Base-by-base conservation (phyloP, 768 basidiomycete genomes). In the Amanita phalloides region DNA sequence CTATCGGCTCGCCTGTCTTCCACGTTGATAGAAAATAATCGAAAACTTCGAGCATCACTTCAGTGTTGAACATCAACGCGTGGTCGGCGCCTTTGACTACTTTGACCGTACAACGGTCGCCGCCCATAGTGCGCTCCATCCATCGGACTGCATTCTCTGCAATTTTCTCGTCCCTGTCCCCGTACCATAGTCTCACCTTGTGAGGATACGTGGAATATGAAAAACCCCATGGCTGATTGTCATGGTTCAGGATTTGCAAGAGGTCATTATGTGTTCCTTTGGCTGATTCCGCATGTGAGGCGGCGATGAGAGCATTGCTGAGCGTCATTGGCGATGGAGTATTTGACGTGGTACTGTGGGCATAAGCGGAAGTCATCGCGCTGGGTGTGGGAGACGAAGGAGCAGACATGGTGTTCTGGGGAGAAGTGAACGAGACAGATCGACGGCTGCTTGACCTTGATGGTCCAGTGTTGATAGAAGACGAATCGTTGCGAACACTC, bases 271-370 rank as follows among this genome's bases (percentile, higher is more conserved):
- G 90, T 0, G 88, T 89, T 45, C 96, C 94, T 56, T 84, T 85
- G 23, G 91, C 79, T 4, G 91, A 92, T 64, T 98, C 95, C 2
- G 94, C 86, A 64, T 99, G 94, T 1, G 92, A 94, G 0, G 95
- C 95, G 21, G 90, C 90, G 39, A 94, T 82, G 30, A 99, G 75
- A 2, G 92, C 92, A 53, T 87, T 91, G 33, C 85, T 90, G n/a
- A 97, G 74, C 2, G 83, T 76, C 11, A 78, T 82, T 57, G 89
- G 86, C 60, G 78, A 78, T 25, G 70, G 62, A 53, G 60, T 72
- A 21, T 62, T 65, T n/a, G 68, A 62, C 10, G 59, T 61, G 55
- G 57, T 56, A 52, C 57, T 58, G 25, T 66, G 60, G 46, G 62
- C 60, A 56, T 65, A 69, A 14, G 68, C 66, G 6, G 71, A 62